Base-by-base conservation (phyloP, 2,329 filamentous ascomycete genomes). In the Fusarium sp. region DNA sequence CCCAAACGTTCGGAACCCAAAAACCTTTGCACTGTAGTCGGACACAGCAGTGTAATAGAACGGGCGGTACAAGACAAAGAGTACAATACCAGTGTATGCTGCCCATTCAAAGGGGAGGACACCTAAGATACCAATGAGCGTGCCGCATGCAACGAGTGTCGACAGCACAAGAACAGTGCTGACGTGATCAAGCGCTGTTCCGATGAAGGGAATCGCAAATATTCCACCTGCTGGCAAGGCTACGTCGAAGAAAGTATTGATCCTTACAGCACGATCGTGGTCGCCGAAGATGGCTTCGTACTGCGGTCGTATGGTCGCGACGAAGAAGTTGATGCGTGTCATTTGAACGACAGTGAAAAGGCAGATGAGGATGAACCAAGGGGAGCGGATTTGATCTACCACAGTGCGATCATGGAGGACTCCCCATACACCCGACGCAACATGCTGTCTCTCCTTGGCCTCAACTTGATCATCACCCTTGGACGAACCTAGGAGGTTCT, bases 31-130 rank as follows among this genome's bases (percentile, higher is more conserved):
- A 26, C 90, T 89, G 81, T 97, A 97, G 83, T 97, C 95, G 65
- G 92, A 95, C 65, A 97, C 93, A 13, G 94, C 91, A 1, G 94
- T 97, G 83, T 97, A 97, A 83, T 97, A 98, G 35, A 97, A 91
- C 0, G 95, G 95, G 0, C 95, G 90, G 78, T 96, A 95, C 28
- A 97, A 82, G 16, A 96, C 93, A 78, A 97, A 97, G 15, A 97
- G 87, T 50, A 86, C 83, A 59, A 97, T 86, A 74, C 95, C 95
- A 20, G 87, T 85, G 75, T 97, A 97, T 0, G 91, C 93, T 3
- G 91, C 90, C 88, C 91, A 92, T 38, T 76, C 74, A 71, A 90
- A 86, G 0, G 93, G 91, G 9, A 97, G 86, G 53, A 95, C 86
- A 22, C 94, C 94, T 2, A 97, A 84, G 7, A 93, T 79, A 22